These are phyloP conservation scores for Lachancea cidri DNA, from an alignment of 805 yeast species.

Conservation along the genomic window DNA sequence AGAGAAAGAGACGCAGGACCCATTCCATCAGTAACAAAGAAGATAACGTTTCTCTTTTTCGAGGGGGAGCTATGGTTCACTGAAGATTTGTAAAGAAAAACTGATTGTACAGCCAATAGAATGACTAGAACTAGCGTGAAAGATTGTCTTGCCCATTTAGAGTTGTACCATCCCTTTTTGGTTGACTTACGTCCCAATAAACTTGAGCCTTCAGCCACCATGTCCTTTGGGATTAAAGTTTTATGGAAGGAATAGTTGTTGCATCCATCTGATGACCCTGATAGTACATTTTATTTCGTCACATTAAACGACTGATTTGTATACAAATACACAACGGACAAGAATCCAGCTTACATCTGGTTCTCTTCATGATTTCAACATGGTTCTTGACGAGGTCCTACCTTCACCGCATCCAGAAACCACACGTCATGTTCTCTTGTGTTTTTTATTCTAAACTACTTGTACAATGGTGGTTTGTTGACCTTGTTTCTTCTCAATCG, in stretches of 20 bases:
- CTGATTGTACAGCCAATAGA: neutral
- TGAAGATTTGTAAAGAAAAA: neutral
- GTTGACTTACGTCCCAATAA: neutral
- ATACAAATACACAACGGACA: too few species aligned
- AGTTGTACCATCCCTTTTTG: neutral
- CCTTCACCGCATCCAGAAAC: too few species aligned
- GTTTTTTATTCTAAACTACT: too few species aligned
- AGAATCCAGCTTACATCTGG: too few species aligned
- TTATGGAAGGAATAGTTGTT: too few species aligned
- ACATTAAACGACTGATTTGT: too few species aligned
- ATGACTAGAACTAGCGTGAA: neutral
- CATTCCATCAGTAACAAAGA: conserved; percentile 94
- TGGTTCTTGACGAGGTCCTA: too few species aligned
- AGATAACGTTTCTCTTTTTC: conserved; percentile 66
- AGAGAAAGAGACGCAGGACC: conserved; percentile 84
- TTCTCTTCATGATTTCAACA: too few species aligned
- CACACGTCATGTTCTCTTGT: too few species aligned
- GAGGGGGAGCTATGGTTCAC: neutral
- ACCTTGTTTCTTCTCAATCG: conserved; percentile 49
- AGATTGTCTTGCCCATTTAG: neutral
- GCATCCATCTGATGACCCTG: too few species aligned
- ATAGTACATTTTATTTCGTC: too few species aligned
- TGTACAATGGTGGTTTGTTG: conserved; percentile 36
- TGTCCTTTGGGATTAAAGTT: neutral
- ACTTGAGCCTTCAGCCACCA: neutral